phyloP scores from a whole-genome alignment of 805 yeast genomes.

The Candida insectalens region DNA sequence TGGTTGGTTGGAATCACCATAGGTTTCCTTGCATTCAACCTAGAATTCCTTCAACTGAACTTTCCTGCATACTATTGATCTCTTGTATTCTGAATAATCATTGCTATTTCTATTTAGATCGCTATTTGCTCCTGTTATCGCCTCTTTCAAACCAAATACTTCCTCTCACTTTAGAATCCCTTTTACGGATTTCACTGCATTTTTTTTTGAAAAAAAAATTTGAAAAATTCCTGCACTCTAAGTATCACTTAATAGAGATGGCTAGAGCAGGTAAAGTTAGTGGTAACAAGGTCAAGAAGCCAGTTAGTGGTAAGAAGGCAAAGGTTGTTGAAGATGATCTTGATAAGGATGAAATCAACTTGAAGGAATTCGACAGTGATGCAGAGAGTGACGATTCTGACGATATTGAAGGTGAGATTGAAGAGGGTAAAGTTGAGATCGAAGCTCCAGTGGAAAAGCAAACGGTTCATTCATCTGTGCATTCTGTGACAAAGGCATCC shows the following conservation, averaged over 20 bases:
- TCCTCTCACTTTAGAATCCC: too few relatives aligned
- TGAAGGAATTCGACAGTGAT: constrained; percentile 7
- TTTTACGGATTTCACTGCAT: too few relatives aligned
- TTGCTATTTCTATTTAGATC: too few relatives aligned
- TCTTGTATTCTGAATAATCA: too few relatives aligned
- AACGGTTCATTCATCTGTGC: constrained; percentile 7
- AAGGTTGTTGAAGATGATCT: constrained; percentile 4
- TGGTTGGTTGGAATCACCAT: too few relatives aligned
- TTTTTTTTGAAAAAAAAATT: constrained; percentile 3
- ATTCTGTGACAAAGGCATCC: constrained; percentile 12
- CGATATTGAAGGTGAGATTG: constrained; percentile 6
- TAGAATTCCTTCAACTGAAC: too few relatives aligned
- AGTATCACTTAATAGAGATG: not conserved
- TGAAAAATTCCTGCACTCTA: not conserved
- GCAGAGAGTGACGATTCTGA: constrained; percentile 5
- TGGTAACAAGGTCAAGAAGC: not conserved
- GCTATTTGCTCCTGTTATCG: too few relatives aligned
- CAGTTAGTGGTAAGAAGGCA: not conserved
- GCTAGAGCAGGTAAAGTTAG: constrained; percentile 8
- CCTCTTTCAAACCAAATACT: too few relatives aligned
- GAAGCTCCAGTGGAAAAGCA: constrained; percentile 9
- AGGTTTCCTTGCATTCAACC: too few relatives aligned
- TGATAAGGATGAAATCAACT: constrained; percentile 8
- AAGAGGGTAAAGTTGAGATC: constrained; percentile 7
- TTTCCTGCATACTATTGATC: too few relatives aligned